Evolutionary conservation across 345 rosid species (phyloP), one percentile per base, ranked within the genome.

Genomic region (Salix caprea): DNA sequence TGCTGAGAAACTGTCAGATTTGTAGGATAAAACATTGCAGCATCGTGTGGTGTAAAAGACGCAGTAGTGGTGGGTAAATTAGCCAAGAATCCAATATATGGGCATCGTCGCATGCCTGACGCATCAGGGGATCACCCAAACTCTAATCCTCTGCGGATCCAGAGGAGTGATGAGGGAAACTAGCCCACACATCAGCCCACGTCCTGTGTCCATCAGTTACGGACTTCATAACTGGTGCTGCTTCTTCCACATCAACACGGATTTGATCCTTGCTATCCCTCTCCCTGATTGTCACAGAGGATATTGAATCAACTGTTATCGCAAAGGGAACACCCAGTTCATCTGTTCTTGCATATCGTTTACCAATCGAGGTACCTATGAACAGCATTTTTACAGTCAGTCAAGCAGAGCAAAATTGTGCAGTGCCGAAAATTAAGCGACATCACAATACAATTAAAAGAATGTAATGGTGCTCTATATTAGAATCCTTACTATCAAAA

Each of bases 241-340:
- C 97, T 54, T 92, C 91, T 52, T 84, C 86, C 79, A 90, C 85
- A 7, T 39, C 76, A 6, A 96, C 96, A 8, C 98, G 89, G 65
- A 93, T 82, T 84, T 96, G 99, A 81, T 91, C 91, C 88, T 91
- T 91, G 90, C 94, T 93, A 77, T 95, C 99, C 77, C 96, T 83
- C 85, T 95, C 99, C 44, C 99, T 81, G 77, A 95, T 93, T 39
- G 99, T 93, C 79, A 89, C 99, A 1, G 90, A 90, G 18, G 83
- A 39, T 7, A 84, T 78, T 1, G 93, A 87, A 82, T 95, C 96
- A 26, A 92, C 97, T 3, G 98, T 93, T 72, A 96, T 83, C 7
- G 99, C 98, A 79, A 96, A 96, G 4, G 99, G 99, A 48, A 93
- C 99, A 16, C 99, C 99, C 4, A 91, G 88, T 79, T 96, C 99